These are phyloP conservation scores for Leccinum longicurvipes DNA, from an alignment of 768 basidiomycete species.

Conservation along the genomic window DNA sequence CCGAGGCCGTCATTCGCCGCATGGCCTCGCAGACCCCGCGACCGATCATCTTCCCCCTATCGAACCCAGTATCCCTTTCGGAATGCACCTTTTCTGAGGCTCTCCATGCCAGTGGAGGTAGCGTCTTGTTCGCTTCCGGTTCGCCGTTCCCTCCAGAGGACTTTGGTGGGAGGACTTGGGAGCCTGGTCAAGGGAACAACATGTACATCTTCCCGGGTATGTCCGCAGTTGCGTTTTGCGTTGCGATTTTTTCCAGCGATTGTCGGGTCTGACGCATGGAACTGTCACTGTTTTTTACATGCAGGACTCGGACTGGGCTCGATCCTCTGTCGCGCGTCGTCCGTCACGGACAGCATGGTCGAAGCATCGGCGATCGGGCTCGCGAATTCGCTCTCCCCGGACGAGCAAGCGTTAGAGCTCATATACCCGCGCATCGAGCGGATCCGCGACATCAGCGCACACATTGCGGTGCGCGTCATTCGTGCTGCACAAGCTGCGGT, in stretches of 20 bases:
- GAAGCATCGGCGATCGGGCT: constrained; percentile 84
- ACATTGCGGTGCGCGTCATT: constrained; percentile 74
- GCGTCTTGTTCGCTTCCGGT: constrained; percentile 82
- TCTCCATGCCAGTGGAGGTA: constrained; percentile 66
- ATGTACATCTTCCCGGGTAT: constrained; percentile 81
- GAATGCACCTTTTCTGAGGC: constrained; percentile 81
- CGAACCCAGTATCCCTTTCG: constrained; percentile 80
- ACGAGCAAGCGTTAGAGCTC: constrained; percentile 63
- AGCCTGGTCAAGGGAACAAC: constrained; percentile 92
- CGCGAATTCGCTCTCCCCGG: constrained; percentile 64
- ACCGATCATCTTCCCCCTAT: constrained; percentile 91
- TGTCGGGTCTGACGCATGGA: constrained; percentile 4
- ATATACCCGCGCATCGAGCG: constrained; percentile 84
- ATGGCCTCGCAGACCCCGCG: constrained; percentile 79
- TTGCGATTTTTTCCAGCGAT: background rate
- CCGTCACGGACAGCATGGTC: constrained; percentile 84
- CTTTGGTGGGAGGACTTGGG: constrained; percentile 53
- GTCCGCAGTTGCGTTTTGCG: background rate
- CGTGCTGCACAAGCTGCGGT: constrained; percentile 76
- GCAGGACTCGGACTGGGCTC: constrained; percentile 61
- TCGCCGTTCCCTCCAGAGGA: constrained; percentile 74
- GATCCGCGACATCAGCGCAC: constrained; percentile 79
- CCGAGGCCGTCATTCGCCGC: constrained; percentile 58
- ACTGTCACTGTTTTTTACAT: background rate
- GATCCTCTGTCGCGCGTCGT: constrained; percentile 63